phyloP scores from a whole-genome alignment of 306 rosid species.

The Prunus campanulata region DNA sequence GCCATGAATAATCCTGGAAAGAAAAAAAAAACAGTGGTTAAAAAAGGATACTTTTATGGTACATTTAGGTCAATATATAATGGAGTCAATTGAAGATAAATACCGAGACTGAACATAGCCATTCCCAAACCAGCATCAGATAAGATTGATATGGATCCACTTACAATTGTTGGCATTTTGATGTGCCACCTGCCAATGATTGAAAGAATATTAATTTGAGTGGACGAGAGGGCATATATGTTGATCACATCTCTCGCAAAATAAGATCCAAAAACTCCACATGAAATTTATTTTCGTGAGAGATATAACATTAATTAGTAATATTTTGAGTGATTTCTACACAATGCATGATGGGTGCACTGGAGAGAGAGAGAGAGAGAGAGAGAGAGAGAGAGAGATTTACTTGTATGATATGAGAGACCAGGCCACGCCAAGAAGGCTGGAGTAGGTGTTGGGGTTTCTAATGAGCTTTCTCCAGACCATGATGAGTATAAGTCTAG shows the following conservation, averaged over 20 bases:
- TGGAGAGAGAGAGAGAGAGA: neutral
- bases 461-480: constrained; percentile 93
- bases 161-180: constrained; percentile 75
- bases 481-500: constrained; percentile 84
- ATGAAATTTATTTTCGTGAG: neutral
- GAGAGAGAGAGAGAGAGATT: neutral
- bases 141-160: constrained; percentile 78
- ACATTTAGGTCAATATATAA: neutral
- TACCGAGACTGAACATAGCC: constrained; percentile 96
- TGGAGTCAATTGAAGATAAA: neutral
- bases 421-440: constrained; percentile 73
- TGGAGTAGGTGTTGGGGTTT: constrained; percentile 86
- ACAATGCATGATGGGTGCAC: neutral
- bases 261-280: neutral
- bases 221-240: no score
- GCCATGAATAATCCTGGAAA: constrained; percentile 84
- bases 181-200: constrained; percentile 54
- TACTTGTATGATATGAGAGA: constrained; percentile 79
- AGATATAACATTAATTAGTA: neutral
- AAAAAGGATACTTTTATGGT: neutral
- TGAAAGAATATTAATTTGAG: neutral
- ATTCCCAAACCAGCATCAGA: constrained; percentile 92
- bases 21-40: neutral
- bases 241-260: neutral
- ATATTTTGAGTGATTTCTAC: neutral